Evolutionary conservation across 2,329 filamentous ascomycete genomes (phyloP), one percentile per base, ranked within the genome.

Genomic region (Colletotrichum gigasporum): DNA sequence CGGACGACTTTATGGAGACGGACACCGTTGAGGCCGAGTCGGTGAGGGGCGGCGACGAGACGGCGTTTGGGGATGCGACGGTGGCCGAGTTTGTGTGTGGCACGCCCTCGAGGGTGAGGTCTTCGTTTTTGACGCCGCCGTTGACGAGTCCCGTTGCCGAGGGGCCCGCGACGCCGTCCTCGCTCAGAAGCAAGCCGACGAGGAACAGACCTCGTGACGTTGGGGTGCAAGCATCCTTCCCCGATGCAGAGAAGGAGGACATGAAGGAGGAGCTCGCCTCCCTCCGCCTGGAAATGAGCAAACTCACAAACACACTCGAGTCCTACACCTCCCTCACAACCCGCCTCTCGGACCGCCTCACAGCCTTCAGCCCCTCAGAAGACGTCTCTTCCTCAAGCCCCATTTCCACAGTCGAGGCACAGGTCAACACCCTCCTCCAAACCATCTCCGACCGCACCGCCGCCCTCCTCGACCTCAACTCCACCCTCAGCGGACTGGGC

Each of bases 61-160:
- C 24, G 73, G 73, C 5, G 1, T 86, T 86, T 70, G 82, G 83
- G 7, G 81, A 87, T n/a, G 71, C 74, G 3, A 83, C 83, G 0
- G 78, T 85, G 72, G 82, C 80, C 0, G 83, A 87, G 28, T 69
- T 87, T 2, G 73, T 78, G 7, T 82, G 81, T 69, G 83, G 85
- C 71, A 88, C 85, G 3, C 85, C 85, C 0, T 79, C 80, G 2
- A 70, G 76, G 14, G 71, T 74, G 41, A 72, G 75, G 44, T 71
- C 74, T n/a, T 86, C 84, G 0, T 87, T 87, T 66, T 82, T 82
- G 4, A 86, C 85, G 0, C 86, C 86, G 0, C 86, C 86, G 1
- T 79, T 82, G 2, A 88, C 86, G 0, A 88, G 85, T 41, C 83
- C 83, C 1, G 68, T 75, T 0, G 64, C 72, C 2, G 67, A 67